Base-by-base conservation (phyloP, 2,329 filamentous ascomycete species). In the Cladosporium halotolerans region DNA sequence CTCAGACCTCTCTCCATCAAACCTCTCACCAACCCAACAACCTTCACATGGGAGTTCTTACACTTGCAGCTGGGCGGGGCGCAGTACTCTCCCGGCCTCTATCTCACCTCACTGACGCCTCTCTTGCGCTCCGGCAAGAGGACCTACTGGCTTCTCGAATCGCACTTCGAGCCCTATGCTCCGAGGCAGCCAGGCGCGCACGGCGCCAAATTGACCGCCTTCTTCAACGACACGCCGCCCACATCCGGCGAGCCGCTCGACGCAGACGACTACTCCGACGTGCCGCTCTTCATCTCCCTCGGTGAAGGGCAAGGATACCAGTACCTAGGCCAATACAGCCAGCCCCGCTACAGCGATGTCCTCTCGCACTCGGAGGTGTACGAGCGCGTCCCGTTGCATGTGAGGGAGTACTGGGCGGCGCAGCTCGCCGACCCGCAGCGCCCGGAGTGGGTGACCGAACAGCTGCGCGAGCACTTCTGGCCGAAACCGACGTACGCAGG, bases 261-360 rank as follows among this genome's bases (percentile, higher is more conserved):
- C 52, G 31, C 62, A 1, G 44, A 57, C 13, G 64, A 68, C 3
- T 72, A 70, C 55, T 54, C 62, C n/a, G 58, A 72, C 23, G 68
- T 71, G 0, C 73, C 74, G 0, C 62, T 77, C 45, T 77, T 77
- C 61, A 60, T 75, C 52, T 61, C 54, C 45, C 52, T 55, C 18
- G 53, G 52, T 9, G 55, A 52, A 10, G 52, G 52, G 0, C 10
- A 56, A n/a, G 56, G 57, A 8, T 77, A 74, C 57, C 56, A 64
- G 1, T 77, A 77, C 63, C 72, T 67, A 43, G 75, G 75, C n/a
- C 64, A 70, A 52, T 77, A 77, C 65, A 67, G 65, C 10, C 73
- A 76, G 58, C 63, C 61, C 1, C 72, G 74, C 2, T 73, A 68
- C 66, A 68, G 63, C 33, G 74, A 76, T 58, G 71, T 69, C 55